Percentiles rank a stretch among this genome's conserved stretches.
phyloP scores from a whole-genome alignment of 805 yeast genomes.

The Debaryomyces maramus region DNA sequence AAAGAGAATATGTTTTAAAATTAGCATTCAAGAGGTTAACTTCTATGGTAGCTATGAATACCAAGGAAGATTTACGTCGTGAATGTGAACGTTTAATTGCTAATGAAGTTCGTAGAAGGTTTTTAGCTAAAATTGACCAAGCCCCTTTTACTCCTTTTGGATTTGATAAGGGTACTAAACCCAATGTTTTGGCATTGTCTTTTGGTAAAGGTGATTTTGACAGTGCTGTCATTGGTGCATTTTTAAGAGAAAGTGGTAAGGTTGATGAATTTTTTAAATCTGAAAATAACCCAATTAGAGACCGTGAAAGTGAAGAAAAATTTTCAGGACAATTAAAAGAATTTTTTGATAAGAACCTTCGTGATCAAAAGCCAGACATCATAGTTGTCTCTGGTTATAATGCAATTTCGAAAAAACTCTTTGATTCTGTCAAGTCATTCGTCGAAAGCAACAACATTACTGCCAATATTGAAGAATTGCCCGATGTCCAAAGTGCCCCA shows the following conservation, averaged over 20 bases:
- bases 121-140: constrained; percentile 77
- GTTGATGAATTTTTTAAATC: constrained; percentile 76
- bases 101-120: constrained; percentile 65
- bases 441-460: constrained; percentile 55
- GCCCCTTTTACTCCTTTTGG: constrained; percentile 89
- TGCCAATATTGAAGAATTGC: constrained; percentile 49
- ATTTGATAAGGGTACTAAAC: constrained; percentile 75
- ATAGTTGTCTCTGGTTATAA: constrained; percentile 88
- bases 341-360: constrained; percentile 61
- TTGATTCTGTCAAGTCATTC: constrained; percentile 54
- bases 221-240: constrained; percentile 84
- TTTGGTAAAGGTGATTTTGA: constrained; percentile 83
- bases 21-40: constrained; percentile 67
- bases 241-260: constrained; percentile 77
- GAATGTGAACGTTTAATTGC: constrained; percentile 72
- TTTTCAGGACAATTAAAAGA: constrained; percentile 65
- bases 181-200: constrained; percentile 78
- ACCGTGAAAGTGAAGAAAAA: constrained; percentile 41
- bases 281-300: constrained; percentile 62
- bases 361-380: constrained; percentile 69
- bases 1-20: constrained; percentile 66
- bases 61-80: constrained; percentile 78
- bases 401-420: constrained; percentile 64
- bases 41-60: constrained; percentile 66
- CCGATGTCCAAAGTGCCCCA: constrained; percentile 45